Evolutionary conservation across 2,329 filamentous ascomycete genomes (phyloP), one percentile per base, ranked within the genome.

Genomic region (Fusarium haematococcum): DNA sequence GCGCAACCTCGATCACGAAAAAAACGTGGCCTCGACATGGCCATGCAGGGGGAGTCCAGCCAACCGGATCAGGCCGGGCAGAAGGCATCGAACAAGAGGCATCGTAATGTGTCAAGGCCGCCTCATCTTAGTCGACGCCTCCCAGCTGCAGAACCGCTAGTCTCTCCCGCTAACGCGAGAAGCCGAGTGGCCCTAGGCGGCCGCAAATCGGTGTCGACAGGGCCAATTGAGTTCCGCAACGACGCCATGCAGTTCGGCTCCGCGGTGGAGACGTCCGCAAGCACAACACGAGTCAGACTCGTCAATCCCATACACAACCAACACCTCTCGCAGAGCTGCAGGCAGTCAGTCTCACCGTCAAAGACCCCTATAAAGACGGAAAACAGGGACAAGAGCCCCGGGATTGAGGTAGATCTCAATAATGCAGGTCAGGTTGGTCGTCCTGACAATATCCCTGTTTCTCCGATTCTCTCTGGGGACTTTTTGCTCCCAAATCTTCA

Each of bases 171-270:
- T 48, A 48, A 48, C 41, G 59, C 41, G 45, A 33, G 59, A 33
- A 35, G 5, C 37, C 56, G 35, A 52, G 27, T 10, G 35, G 30
- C 27, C 27, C 27, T 52, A 10, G 23, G 6, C 43, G 43, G 54
- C 25, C n/a, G 58, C 39, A 14, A 23, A 60, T 33, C 57, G 25
- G 7, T 37, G 25, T 20, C 20, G 60, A 52, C 45, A 63, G 33
- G 60, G 60, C 43, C 43, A 50, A 62, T 62, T 50, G 60, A 63
- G 32, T 57, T 48, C 23, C 18, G 48, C 52, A 23, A 54, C 57
- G 30, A 48, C 48, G 20, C 68, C 50, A 60, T 71, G 43, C 62
- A 67, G 39, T 61, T 69, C 71, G 71, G 71, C 58, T 74, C 71
- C 71, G 71, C 71, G 61, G 71, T 75, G 71, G 71, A 54, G 58